phyloP scores from a whole-genome alignment of 2,329 filamentous ascomycete species.

The Fulvia fulva region DNA sequence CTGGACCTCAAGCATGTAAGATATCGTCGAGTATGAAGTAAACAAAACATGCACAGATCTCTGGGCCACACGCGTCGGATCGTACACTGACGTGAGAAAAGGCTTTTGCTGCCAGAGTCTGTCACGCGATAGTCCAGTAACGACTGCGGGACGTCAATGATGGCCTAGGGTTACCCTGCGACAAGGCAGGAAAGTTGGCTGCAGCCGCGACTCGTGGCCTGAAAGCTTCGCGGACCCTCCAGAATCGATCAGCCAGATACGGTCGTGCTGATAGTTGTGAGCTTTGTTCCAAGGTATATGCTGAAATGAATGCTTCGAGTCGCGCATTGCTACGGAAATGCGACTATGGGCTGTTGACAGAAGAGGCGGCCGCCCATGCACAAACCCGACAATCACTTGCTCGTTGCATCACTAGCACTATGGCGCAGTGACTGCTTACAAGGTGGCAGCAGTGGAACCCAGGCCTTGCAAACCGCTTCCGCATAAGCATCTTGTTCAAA shows the following conservation, averaged over 20 bases:
- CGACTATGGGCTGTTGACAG: no score
- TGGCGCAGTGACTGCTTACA: no score
- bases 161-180: neutral
- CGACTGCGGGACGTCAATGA: neutral
- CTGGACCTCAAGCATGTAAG: neutral
- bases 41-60: conserved; percentile 1
- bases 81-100: neutral
- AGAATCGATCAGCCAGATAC: neutral
- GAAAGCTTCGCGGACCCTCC: neutral
- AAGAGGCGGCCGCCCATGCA: no score
- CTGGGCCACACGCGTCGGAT: neutral
- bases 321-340: no score
- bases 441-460: no score
- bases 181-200: neutral
- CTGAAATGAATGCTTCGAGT: no score
- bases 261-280: neutral
- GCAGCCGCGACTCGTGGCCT: neutral
- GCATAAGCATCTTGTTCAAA: no score
- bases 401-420: no score
- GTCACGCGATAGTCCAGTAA: neutral
- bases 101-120: neutral
- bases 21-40: neutral
- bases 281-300: neutral
- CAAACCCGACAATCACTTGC: no score
- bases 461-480: no score